Percentiles rank a stretch among this genome's conserved stretches.
Evolutionary conservation across 768 basidiomycete species (phyloP).

Genomic region (Tulasnella sp.): DNA sequence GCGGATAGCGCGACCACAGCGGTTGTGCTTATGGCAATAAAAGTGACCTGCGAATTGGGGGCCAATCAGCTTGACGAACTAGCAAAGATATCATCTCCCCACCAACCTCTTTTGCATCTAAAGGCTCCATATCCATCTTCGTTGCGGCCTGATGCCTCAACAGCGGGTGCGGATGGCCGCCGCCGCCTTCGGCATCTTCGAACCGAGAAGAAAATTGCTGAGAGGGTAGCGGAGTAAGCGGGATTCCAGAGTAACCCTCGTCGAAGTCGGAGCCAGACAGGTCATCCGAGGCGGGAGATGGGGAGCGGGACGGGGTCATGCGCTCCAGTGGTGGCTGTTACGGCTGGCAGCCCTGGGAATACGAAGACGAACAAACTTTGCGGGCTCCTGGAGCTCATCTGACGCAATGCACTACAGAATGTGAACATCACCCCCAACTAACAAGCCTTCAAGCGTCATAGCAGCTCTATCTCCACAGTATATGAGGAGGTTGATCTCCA

Average conservation of each 20-base stretch:
- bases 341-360: background rate
- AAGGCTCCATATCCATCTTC: background rate
- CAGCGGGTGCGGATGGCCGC: background rate
- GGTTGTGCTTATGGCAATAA: background rate
- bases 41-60: background rate
- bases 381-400: background rate
- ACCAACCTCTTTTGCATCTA: background rate
- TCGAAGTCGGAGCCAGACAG: background rate
- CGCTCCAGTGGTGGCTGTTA: background rate
- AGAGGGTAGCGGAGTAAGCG: background rate
- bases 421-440: background rate
- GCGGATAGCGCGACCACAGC: background rate
- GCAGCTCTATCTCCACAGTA: background rate
- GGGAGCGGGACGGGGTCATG: background rate
- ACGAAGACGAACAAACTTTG: background rate
- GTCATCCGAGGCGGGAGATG: background rate
- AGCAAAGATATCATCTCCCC: background rate
- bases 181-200: background rate
- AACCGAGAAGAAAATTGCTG: background rate
- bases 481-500: background rate
- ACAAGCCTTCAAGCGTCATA: background rate
- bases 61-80: background rate
- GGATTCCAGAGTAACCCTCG: background rate
- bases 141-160: background rate
- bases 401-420: background rate